Evolutionary conservation across 371 early-diverging fungal genomes (phyloP).

Genomic region (Sanchytrium tribonematis): DNA sequence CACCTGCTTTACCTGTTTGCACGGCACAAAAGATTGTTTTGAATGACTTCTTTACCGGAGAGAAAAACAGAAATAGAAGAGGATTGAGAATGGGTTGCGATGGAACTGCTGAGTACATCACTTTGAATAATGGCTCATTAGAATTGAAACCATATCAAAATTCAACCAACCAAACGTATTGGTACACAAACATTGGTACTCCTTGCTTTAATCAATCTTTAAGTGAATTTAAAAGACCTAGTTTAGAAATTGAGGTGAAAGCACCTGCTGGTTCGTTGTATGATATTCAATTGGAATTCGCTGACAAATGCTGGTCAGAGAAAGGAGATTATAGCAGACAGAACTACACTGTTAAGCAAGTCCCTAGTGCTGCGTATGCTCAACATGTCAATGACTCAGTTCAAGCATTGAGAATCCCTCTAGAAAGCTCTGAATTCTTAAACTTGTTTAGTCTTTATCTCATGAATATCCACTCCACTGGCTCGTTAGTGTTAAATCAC

Average conservation of each 20-base stretch:
- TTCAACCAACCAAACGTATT: not conserved
- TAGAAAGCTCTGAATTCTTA: not conserved
- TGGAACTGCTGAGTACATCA: not conserved
- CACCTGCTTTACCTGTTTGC: too few species aligned
- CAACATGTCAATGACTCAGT: not conserved
- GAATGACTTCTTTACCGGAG: not conserved
- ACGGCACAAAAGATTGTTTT: too few species aligned
- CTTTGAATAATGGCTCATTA: not conserved
- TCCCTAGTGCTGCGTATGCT: too few species aligned
- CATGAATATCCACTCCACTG: not conserved
- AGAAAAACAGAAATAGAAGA: not conserved
- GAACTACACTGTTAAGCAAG: not conserved
- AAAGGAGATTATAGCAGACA: not conserved
- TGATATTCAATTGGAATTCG: not conserved
- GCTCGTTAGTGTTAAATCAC: not conserved
- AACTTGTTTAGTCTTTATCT: not conserved
- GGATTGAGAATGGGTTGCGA: not conserved
- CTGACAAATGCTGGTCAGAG: not conserved
- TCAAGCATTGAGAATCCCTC: not conserved
- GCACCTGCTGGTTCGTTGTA: not conserved
- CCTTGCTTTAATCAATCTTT: not conserved
- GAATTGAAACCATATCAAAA: too few species aligned
- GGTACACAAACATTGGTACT: not conserved
- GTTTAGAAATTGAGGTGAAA: not conserved
- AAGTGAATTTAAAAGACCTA: not conserved